Percentiles rank a stretch among this genome's conserved stretches.
Conservation (phyloP, 2,329 filamentous ascomycete genomes). For the Aspergillus glaucus region DNA sequence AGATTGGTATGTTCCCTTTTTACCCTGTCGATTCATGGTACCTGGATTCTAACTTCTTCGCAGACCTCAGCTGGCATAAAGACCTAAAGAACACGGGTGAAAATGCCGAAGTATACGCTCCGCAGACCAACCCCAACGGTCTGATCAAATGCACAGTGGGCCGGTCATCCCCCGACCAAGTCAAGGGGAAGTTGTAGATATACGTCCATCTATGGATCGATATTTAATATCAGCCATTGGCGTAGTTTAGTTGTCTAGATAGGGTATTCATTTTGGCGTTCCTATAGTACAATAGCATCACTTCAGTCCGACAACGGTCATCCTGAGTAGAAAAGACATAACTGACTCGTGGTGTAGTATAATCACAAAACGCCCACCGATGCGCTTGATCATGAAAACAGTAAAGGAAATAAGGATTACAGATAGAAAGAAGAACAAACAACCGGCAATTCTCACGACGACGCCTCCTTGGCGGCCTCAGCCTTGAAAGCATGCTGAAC, state of each 20-base stretch:
- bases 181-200: slow-evolving; percentile 27
- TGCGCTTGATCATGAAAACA: slow-evolving; percentile 32
- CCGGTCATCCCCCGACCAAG: slow-evolving; percentile 16
- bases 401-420: slow-evolving; percentile 6
- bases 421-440: slow-evolving; percentile 7
- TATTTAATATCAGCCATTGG: neutral
- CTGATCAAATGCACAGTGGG: slow-evolving; percentile 87
- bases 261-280: slow-evolving; percentile 10
- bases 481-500: slow-evolving; percentile 33
- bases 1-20: slow-evolving; percentile 57
- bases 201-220: slow-evolving; percentile 1
- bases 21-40: neutral
- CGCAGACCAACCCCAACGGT: slow-evolving; percentile 87
- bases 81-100: slow-evolving; percentile 89
- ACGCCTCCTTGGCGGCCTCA: slow-evolving; percentile 24
- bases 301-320: neutral
- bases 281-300: slow-evolving; percentile 7
- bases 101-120: slow-evolving; percentile 91
- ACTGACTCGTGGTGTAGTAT: slow-evolving; percentile 3
- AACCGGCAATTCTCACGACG: slow-evolving; percentile 9
- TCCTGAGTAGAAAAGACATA: neutral
- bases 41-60: slow-evolving; percentile 5
- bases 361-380: slow-evolving; percentile 30
- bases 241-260: slow-evolving; percentile 1
- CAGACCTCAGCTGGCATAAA: slow-evolving; percentile 95